Conservation (phyloP, 305 asterid species). For the Plantago lanceolata region DNA sequence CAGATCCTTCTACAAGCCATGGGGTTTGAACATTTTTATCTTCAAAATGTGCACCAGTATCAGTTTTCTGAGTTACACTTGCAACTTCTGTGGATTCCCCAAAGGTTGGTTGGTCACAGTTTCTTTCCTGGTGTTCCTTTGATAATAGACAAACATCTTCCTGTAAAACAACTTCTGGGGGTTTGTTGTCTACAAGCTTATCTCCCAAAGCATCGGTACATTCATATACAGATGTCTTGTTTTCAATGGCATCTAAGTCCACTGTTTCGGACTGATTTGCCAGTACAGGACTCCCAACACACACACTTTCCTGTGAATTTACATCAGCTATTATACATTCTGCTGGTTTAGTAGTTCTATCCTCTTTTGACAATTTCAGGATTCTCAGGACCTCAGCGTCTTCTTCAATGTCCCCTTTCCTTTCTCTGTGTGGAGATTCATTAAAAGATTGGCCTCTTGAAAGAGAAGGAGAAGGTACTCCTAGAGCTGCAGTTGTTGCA, state of each 20-base stretch:
- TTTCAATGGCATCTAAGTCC: conserved; percentile 29
- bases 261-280: conserved; percentile 29
- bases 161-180: conserved; percentile 34
- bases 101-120: conserved; percentile 23
- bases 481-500: conserved; percentile 91
- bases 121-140: conserved; percentile 30
- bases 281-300: conserved; percentile 30
- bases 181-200: conserved; percentile 26
- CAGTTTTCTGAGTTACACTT: conserved; percentile 23
- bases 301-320: conserved; percentile 31
- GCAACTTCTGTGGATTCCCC: conserved; percentile 33
- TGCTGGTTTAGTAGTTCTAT: conserved; percentile 27
- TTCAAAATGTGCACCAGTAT: conserved; percentile 28
- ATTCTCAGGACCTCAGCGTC: conserved; percentile 58
- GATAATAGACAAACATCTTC: conserved; percentile 33
- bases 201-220: conserved; percentile 24
- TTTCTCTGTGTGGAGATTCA: conserved; percentile 48
- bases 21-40: conserved; percentile 31
- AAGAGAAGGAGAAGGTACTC: conserved; percentile 91
- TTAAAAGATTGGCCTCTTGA: conserved; percentile 76
- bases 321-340: conserved; percentile 31
- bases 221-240: conserved; percentile 31
- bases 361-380: conserved; percentile 60
- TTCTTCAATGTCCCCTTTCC: conserved; percentile 87
- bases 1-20: conserved; percentile 30